phyloP scores from a whole-genome alignment of 1,139 yeast species.

The Pichia sp. region DNA sequence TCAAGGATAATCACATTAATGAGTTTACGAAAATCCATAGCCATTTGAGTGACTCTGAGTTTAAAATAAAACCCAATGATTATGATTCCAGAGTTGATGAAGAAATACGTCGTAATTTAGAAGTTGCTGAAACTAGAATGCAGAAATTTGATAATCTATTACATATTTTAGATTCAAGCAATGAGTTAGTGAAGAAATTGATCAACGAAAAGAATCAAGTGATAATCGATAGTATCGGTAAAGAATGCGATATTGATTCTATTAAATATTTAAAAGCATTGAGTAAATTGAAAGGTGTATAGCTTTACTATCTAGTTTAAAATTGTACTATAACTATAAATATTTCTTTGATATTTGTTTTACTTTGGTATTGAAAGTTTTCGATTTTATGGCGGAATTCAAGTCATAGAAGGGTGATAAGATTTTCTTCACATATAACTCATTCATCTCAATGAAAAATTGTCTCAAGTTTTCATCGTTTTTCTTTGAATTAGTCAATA shows the following conservation, averaged over 20 bases:
- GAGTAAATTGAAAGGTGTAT: background rate
- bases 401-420: slow-evolving; percentile 81
- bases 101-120: background rate
- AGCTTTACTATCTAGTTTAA: background rate
- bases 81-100: background rate
- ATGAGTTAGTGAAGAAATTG: background rate
- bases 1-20: background rate
- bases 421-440: slow-evolving; percentile 75
- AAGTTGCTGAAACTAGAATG: background rate
- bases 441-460: slow-evolving; percentile 80
- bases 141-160: background rate
- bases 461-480: slow-evolving; percentile 69
- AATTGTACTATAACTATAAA: slow-evolving; percentile 29
- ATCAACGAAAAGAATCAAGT: background rate
- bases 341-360: slow-evolving; percentile 70
- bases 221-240: slow-evolving; percentile 10
- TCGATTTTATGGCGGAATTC: slow-evolving; percentile 66
- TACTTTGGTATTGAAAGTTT: slow-evolving; percentile 70
- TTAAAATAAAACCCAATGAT: background rate
- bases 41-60: too few species aligned
- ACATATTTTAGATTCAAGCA: background rate
- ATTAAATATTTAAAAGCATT: background rate
- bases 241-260: slow-evolving; percentile 17
- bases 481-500: slow-evolving; percentile 35
- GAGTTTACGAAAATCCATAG: background rate